phyloP scores from a whole-genome alignment of 306 rosid genomes.

The Lathyrus sativus region DNA sequence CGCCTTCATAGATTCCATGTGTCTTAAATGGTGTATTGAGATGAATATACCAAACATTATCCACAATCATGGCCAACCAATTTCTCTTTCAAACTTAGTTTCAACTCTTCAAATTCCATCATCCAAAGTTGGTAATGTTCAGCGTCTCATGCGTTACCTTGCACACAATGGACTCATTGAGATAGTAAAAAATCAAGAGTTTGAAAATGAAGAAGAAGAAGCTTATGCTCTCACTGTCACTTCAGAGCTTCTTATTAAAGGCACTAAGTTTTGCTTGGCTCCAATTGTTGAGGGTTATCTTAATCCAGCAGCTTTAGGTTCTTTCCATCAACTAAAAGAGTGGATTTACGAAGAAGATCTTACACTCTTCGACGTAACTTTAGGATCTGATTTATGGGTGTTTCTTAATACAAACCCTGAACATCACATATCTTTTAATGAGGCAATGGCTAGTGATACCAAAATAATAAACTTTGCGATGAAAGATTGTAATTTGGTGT shows the following conservation, averaged over 20 bases:
- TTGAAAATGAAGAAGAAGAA: background rate
- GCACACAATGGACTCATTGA: slow-evolving; percentile 45
- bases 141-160: slow-evolving; percentile 45
- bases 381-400: background rate
- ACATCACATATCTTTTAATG: background rate
- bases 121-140: slow-evolving; percentile 19
- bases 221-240: slow-evolving; percentile 42
- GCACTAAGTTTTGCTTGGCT: slow-evolving; percentile 28
- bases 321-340: background rate
- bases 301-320: background rate
- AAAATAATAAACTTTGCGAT: background rate
- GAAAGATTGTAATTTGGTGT: background rate
- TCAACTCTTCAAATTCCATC: slow-evolving; percentile 44
- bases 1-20: background rate
- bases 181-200: background rate
- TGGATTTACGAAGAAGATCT: slow-evolving; percentile 13
- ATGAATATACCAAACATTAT: slow-evolving; percentile 37
- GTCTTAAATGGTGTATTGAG: slow-evolving; percentile 41
- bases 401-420: background rate
- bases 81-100: slow-evolving; percentile 42
- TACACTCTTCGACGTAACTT: background rate
- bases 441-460: slow-evolving; percentile 22
- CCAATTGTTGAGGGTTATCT: slow-evolving; percentile 26
- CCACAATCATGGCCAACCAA: slow-evolving; percentile 45
- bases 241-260: slow-evolving; percentile 43